Base-by-base conservation (phyloP, 768 basidiomycete genomes). In the Mycena floridula region DNA sequence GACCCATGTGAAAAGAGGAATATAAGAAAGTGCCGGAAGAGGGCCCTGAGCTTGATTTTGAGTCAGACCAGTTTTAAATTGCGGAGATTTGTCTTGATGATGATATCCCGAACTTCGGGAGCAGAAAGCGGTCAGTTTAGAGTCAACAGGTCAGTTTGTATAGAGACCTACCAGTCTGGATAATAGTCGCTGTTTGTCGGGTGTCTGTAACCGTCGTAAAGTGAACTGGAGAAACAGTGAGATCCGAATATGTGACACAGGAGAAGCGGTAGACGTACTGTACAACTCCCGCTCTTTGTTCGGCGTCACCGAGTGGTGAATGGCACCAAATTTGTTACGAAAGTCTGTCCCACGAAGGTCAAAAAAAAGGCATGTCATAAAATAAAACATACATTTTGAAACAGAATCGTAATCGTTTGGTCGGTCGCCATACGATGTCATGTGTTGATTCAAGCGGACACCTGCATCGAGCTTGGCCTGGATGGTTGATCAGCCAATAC, bases 141-240 rank as follows among this genome's bases (percentile, higher is more conserved):
- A 15, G 37, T 32, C 8, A 42, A 18, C 35, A 23, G 22, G 32
- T n/a, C 6, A 13, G 16, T 20, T 41, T 42, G 37, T 38, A 15
- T 9, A 16, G 25, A 22, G 21, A 63, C 78, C 46, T 53, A 88
- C 87, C 86, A 48, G 74, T 76, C 25, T 78, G 66, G 53, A 90
- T 89, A 55, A 90, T 89, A 13, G 74, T 81, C 28, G 74, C 70
- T 27, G 88, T 90, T 51, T 73, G 69, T 58, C 75, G 73, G 47
- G 84, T 88, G 64, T 90, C 86, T n/a, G 82, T 88, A 40, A 90
- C 88, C 42, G 85, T 76, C 8, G 88, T 90, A 45, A 82, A 69
- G 61, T 90, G 87, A 43, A 86, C 88, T 90, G 50, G 16, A 5
- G 26, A 36, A 47, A 35, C 18, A 13, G 40, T 25, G 45, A 16